Evolutionary conservation across 352 stramenopile species (phyloP), one percentile per base, ranked within the genome.

Genomic region (Globisporangium emineosum): DNA sequence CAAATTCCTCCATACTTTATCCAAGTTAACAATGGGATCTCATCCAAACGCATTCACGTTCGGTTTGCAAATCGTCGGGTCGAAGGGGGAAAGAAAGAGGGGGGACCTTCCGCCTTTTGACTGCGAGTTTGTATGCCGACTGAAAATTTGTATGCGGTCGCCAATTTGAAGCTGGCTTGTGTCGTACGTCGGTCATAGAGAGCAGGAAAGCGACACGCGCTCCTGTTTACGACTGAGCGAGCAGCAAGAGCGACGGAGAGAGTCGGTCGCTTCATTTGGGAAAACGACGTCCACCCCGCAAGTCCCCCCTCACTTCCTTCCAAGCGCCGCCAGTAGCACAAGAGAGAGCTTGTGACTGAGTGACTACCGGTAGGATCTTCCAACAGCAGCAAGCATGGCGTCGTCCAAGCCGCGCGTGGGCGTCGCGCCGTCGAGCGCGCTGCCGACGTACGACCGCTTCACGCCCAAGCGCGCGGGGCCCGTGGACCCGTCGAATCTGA

Each of bases 381-480:
- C 17, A 45, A 7, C 37, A n/a, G 9, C 15, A 45, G 37, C 37
- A 45, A 45, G 62, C 53, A 60, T 70, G 29, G 57, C 60, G n/a
- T 25, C 53, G 51, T 54, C 35, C 32, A 84, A 85, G 64, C 58
- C 75, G 54, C 81, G 80, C 65, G 77, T 90, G 55, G 81, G 78
- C 58, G 75, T 90, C 57, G 77, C 73, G 55, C 65, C 78, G 30
- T 86, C 88, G 65, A 88, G 81, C 60, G 79, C 75, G 60, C 67
- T 96, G 73, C 88, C 88, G 57, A 79, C 84, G 32, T 88, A 94
- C 71, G 80, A 90, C 56, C 81, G 80, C 19, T 96, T 96, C 75
- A 80, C 89, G 73, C 74, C 82, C 30, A 72, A 83, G 52, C 76
- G 72, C 37, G 75, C 77, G 45, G 64, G 65, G 32, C 81, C 79